Percentiles rank a stretch among this genome's conserved stretches.
These are phyloP conservation scores for Eucalyptus sp. DNA, from an alignment of 345 rosid species.

Conservation along the genomic window DNA sequence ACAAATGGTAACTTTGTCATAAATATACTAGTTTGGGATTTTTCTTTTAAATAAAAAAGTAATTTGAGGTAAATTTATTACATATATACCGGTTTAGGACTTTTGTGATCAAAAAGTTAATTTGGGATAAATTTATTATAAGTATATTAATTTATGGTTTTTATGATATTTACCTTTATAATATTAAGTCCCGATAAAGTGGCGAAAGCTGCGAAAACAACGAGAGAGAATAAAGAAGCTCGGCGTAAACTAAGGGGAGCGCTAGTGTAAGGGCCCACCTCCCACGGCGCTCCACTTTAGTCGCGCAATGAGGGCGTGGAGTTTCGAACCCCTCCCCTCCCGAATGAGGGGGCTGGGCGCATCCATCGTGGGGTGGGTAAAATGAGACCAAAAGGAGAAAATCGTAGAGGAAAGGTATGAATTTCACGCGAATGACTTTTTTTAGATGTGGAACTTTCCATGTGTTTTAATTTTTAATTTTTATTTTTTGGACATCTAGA, in stretches of 20 bases:
- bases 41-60: too few species aligned
- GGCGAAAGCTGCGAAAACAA: not conserved
- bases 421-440: not conserved
- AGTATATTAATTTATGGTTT: not conserved
- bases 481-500: not conserved
- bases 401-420: not conserved
- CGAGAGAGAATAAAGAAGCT: not conserved
- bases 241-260: too few species aligned
- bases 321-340: too few species aligned
- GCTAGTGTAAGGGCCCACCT: too few species aligned
- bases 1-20: too few species aligned
- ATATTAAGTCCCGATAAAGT: not conserved
- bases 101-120: too few species aligned
- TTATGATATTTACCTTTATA: not conserved
- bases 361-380: too few species aligned
- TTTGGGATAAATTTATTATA: too few species aligned
- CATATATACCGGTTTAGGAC: rapidly evolving
- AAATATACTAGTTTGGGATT: rapidly evolving
- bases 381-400: not conserved
- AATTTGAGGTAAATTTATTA: too few species aligned
- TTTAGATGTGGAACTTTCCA: not conserved
- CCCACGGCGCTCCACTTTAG: too few species aligned
- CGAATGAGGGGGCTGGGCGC: too few species aligned
- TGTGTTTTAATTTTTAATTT: not conserved
- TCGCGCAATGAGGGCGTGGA: too few species aligned